Base-by-base conservation (phyloP, 2,329 filamentous ascomycete genomes). In the Didymella glomerata region DNA sequence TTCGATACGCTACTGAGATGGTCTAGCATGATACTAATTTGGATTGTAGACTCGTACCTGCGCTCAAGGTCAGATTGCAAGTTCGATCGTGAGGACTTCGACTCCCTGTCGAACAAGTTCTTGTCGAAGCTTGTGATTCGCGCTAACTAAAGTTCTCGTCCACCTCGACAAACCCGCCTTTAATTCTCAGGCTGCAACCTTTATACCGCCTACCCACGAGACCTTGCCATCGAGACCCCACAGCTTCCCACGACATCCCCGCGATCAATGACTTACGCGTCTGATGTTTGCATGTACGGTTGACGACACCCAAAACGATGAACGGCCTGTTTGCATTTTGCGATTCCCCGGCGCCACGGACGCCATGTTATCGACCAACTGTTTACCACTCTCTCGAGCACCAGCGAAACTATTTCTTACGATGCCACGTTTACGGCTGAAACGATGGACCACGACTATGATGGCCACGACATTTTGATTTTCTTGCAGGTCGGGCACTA, bases 91-190 rank as follows among this genome's bases (percentile, higher is more conserved):
- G 87, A 90, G 70, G 92, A 98, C 82, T 98, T 97, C 76, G 94
- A 98, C 82, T 95, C 89, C 61, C 81, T 98, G 75, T 96, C 93
- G 52, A 97, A 97, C 84, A 98, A 97, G 83, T 97, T 98, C 83
- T 82, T 97, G 68, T 96, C 93, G 36, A 96, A 96, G 81, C 87
- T 98, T 73, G 93, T 97, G 77, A 97, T 97, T 78, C 92, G 94
- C 70, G 91, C 94, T 73, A 96, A 96, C 82, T 96, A 84, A 63
- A 47, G 44, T 46, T 18, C 45, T 11, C 34, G 32, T 50, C 54
- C 60, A 48, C 50, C 48, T 49, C 41, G 42, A 64, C 56, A 42
- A 28, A 62, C 45, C 28, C 63, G 58, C 51, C 52, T 63, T 59
- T 63, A 55, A 49, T 63, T 34, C 61, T 36, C 38, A 61, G 62